These are phyloP conservation scores for Mycena indigotica DNA, from an alignment of 768 basidiomycete genomes.

Conservation along the genomic window DNA sequence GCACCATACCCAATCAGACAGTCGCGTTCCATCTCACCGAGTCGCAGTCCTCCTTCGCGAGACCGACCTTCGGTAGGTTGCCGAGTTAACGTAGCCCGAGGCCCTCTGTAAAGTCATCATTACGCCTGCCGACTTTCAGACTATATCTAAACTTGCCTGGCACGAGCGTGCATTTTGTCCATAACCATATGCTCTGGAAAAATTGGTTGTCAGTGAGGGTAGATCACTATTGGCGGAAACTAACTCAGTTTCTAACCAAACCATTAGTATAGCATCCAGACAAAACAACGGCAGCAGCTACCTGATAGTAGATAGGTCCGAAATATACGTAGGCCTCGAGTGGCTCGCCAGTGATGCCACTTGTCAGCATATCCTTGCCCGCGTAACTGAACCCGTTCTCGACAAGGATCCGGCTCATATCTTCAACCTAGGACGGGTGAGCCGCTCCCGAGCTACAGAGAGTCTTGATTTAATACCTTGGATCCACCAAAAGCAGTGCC, in stretches of 20 bases:
- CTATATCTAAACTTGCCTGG: slow-evolving; percentile 59
- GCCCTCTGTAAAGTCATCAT: slow-evolving; percentile 61
- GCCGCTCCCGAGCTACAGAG: too few species aligned
- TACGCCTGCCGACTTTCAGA: too few species aligned
- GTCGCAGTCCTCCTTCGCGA: slow-evolving; percentile 92
- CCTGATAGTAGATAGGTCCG: slow-evolving; percentile 98
- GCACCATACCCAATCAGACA: slow-evolving; percentile 99
- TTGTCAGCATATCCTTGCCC: slow-evolving; percentile 99
- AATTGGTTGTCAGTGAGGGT: slow-evolving; percentile 4
- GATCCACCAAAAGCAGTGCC: slow-evolving; percentile 98
- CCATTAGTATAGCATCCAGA: slow-evolving; percentile 14
- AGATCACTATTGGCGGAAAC: slow-evolving; percentile 28
- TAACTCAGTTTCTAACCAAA: slow-evolving; percentile 84
- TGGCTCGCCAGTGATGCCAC: slow-evolving; percentile 96
- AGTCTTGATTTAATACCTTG: slow-evolving; percentile 80
- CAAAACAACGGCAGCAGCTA: slow-evolving; percentile 31
- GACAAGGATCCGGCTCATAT: slow-evolving; percentile 95
- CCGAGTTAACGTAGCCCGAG: slow-evolving; percentile 92
- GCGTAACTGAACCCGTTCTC: slow-evolving; percentile 96
- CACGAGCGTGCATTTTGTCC: slow-evolving; percentile 99
- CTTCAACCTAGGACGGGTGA: slow-evolving; percentile 68
- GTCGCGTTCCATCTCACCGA: slow-evolving; percentile 99
- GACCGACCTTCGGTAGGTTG: slow-evolving; percentile 99
- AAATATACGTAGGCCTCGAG: slow-evolving; percentile 98
- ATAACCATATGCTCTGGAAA: slow-evolving; percentile 93